phyloP scores from a whole-genome alignment of 208 protist genomes.

The Crithidia brevicula region DNA sequence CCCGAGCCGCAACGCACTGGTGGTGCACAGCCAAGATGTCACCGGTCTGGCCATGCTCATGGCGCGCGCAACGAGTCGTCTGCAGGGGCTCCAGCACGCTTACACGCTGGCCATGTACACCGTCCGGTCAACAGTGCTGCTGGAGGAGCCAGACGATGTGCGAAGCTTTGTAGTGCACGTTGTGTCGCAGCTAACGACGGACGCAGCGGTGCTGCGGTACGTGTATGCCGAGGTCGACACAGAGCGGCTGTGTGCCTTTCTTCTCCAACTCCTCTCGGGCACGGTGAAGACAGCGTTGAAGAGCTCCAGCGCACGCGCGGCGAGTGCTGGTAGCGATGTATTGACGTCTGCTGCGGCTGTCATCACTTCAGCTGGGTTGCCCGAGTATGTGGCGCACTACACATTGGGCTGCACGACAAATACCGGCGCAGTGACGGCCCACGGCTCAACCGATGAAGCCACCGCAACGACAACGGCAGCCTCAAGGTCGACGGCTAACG shows the following conservation, averaged over 20 bases:
- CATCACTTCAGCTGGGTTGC: slow-evolving; percentile 22
- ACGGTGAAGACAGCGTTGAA: not conserved
- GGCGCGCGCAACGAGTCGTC: slow-evolving; percentile 31
- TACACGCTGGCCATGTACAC: slow-evolving; percentile 69
- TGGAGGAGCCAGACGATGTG: slow-evolving; percentile 74
- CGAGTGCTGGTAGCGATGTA: not conserved
- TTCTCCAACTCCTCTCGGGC: slow-evolving; percentile 50
- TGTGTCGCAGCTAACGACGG: slow-evolving; percentile 63
- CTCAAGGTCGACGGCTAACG: not conserved
- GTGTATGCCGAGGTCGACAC: slow-evolving; percentile 69
- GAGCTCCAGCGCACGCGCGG: not conserved
- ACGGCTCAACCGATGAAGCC: not conserved
- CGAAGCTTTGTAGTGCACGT: slow-evolving; percentile 65
- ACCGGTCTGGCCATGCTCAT: slow-evolving; percentile 47
- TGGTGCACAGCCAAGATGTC: slow-evolving; percentile 51
- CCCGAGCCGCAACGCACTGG: slow-evolving; percentile 74
- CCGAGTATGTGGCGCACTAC: slow-evolving; percentile 21
- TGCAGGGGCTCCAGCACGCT: slow-evolving; percentile 34
- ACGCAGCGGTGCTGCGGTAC: slow-evolving; percentile 60
- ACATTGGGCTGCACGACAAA: not conserved
- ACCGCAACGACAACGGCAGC: not conserved
- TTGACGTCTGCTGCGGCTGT: not conserved
- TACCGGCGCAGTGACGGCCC: not conserved
- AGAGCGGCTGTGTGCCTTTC: slow-evolving; percentile 51
- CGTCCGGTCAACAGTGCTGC: slow-evolving; percentile 32